Evolutionary conservation across 2,329 filamentous ascomycete species (phyloP).

Genomic region (Diaporthe ampelina): DNA sequence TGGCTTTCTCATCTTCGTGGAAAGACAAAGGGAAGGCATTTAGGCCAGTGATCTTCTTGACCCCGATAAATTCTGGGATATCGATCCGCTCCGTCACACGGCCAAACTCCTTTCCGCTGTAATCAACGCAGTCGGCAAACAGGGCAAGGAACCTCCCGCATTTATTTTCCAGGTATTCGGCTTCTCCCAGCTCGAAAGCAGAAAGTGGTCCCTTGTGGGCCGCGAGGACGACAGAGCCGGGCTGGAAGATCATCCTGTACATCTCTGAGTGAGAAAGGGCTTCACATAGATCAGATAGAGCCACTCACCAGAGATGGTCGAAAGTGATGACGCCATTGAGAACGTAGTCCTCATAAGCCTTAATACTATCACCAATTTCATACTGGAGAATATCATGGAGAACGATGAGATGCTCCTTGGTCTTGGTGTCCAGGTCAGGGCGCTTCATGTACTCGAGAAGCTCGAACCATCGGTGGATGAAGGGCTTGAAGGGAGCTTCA

Average conservation of each 20-base stretch:
- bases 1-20: slow-evolving; percentile 55
- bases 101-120: slow-evolving; percentile 63
- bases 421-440: slow-evolving; percentile 56
- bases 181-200: slow-evolving; percentile 55
- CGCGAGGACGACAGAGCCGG: slow-evolving; percentile 58
- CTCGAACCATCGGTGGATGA: slow-evolving; percentile 75
- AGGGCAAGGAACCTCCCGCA: slow-evolving; percentile 57
- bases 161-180: slow-evolving; percentile 53
- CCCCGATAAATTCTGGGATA: slow-evolving; percentile 59
- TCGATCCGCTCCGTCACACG: slow-evolving; percentile 52
- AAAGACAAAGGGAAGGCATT: slow-evolving; percentile 60
- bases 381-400: slow-evolving; percentile 62
- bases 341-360: slow-evolving; percentile 64
- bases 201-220: slow-evolving; percentile 55
- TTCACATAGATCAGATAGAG: neutral
- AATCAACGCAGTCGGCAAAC: slow-evolving; percentile 60
- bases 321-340: slow-evolving; percentile 67
- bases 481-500: slow-evolving; percentile 70
- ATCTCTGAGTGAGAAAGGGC: neutral
- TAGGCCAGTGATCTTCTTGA: slow-evolving; percentile 59
- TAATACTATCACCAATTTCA: slow-evolving; percentile 65
- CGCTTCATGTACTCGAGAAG: slow-evolving; percentile 59
- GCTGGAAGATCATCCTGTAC: slow-evolving; percentile 62
- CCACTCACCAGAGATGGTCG: slow-evolving; percentile 60
- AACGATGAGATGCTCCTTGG: slow-evolving; percentile 61